phyloP scores from a whole-genome alignment of 108 stramenopile genomes.

The Pseudonitzschia delicatissima region DNA sequence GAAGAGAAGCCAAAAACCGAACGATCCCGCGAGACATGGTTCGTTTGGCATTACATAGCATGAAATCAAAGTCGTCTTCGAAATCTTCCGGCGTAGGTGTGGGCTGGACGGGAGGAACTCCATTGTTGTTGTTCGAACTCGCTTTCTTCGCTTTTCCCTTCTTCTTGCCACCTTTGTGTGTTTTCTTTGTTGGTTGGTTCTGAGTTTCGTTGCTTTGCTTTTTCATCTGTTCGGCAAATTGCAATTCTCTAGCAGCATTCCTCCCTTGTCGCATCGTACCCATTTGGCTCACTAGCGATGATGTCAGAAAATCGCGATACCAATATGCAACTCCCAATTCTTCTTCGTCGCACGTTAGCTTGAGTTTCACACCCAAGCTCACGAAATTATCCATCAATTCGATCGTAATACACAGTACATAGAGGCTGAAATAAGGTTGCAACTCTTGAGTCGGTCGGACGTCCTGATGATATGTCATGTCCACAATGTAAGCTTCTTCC shows the following conservation, averaged over 20 bases:
- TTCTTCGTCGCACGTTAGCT: constrained; percentile 52
- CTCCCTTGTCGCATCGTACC: constrained; percentile 42
- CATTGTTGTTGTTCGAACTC: neutral
- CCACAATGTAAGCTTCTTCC: constrained; percentile 56
- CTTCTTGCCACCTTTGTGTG: constrained; percentile 30
- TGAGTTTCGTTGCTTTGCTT: constrained; percentile 17
- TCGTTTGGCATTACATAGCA: constrained; percentile 46
- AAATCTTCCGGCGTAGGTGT: constrained; percentile 41
- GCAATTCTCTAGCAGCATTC: constrained; percentile 8
- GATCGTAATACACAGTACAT: constrained; percentile 42
- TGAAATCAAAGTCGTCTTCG: constrained; percentile 59
- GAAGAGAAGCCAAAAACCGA: constrained; percentile 59
- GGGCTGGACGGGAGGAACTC: neutral
- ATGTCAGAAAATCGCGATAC: constrained; percentile 80
- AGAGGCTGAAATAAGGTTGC: constrained; percentile 63
- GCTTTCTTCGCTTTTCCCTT: constrained; percentile 36
- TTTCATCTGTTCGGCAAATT: constrained; percentile 11
- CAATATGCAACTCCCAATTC: constrained; percentile 66
- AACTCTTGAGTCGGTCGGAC: constrained; percentile 21
- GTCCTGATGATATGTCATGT: constrained; percentile 44
- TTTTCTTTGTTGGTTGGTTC: constrained; percentile 1
- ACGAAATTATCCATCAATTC: constrained; percentile 71
- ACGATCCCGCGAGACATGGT: constrained; percentile 66
- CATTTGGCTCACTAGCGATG: constrained; percentile 51
- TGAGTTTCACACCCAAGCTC: constrained; percentile 58